Evolutionary conservation across 352 stramenopile genomes (phyloP), one percentile per base, ranked within the genome.

Genomic region (Phytophthora pisi): DNA sequence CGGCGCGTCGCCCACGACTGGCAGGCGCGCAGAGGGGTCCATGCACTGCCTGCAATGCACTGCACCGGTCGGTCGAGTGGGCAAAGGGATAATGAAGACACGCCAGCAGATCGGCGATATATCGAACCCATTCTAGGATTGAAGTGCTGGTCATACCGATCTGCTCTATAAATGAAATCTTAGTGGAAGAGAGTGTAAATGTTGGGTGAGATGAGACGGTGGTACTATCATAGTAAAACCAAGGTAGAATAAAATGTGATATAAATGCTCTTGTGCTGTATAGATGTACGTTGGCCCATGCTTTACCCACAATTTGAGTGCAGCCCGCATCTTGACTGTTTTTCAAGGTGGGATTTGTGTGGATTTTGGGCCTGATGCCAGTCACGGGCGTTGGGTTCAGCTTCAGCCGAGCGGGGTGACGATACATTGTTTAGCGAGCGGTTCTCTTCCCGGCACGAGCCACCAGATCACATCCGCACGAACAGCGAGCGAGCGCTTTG

Each of bases 11-110:
- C 57, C 57, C 46, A 36, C 20, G 31, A 38, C 13, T 38, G 31
- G 11, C 11, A 38, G 31, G 31, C 31, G 31, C 8, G 31, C 31
- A 11, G 31, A 20, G 45, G 45, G 46, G 43, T 50, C 56, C 57
- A 61, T 71, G 50, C 64, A 66, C 49, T 26, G 20, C 7, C 26
- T 6, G 26, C 1, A 30, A 30, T 20, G 20, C 20, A 20, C 20
- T 30, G 43, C 15, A 40, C 26, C 20, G 18, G 24, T 54, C 59
- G 36, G 34, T 15, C 13, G 8, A 16, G 10, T 7, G 38, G 38
- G 38, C 16, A 61, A 66, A 66, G 59, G 38, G 59, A 61, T 42
- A 66, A 66, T 66, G 59, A 54, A 34, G 46, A 34, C 46, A 52
- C 46, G 18, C 46, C 46, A 31, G 46, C 38, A 38, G 31, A 38